Base-by-base conservation (phyloP, 1,139 yeast genomes). In the Protomyces inundatus region DNA sequence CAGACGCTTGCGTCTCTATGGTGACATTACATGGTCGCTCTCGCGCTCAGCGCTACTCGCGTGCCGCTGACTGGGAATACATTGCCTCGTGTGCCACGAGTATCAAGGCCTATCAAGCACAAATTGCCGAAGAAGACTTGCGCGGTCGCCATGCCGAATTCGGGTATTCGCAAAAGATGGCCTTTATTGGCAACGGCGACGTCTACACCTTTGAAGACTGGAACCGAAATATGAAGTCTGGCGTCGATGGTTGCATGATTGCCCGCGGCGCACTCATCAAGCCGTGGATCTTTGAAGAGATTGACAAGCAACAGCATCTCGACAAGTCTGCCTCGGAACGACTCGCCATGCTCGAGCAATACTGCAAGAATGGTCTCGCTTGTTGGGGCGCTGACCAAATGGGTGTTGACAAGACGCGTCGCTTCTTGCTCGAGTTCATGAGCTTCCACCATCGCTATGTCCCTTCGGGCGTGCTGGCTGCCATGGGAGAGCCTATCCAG, bases 371-470 rank as follows among this genome's bases (percentile, higher is more conserved):
- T 73, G 98, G 98, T 0, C 80, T 93, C 69, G 91, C 90, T 71
- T 98, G 95, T 76, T 95, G 98, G 98, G 98, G 99, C 1, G 82
- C 96, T 0, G 99, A 93, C 72, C 97, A 90, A 71, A 91, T 87
- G 74, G 99, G 98, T 51, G 83, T 93, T 66, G 87, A 89, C 65
- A 84, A 84, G 69, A 87, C 96, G 6, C 84, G 99, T 75, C 81
- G 98, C 71, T 95, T 84, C 75, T 79, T 93, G 81, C 91, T 98
- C 77, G 99, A 93, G 75, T 93, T 90, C 75, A 79, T 95, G 73
- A 87, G 97, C 64, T 93, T 93, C 75, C 89, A 96, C 69, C 96
- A 93, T 73, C 81, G 99, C 4, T 93, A 93, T 75, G 84, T 93
- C 63, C 99, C 99, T 6, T 86, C 90, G 68, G 98, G 98, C 1